Conservation (phyloP, 164 flowering plant species). For the Umbellularia californica region DNA sequence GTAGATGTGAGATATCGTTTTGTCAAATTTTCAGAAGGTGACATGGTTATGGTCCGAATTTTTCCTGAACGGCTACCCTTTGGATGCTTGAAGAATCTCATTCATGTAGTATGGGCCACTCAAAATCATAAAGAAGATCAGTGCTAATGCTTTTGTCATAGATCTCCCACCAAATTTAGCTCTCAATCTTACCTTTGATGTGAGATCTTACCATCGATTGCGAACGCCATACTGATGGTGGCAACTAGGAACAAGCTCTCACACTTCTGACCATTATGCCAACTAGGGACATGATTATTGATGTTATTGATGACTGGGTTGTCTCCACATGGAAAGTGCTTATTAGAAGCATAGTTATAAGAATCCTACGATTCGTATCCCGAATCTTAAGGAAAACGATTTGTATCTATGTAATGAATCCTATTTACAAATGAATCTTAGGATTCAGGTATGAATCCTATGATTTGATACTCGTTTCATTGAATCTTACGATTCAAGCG, state of each 20-base stretch:
- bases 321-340: not conserved
- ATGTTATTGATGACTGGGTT: not conserved
- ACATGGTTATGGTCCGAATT: not conserved
- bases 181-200: not conserved
- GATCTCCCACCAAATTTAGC: not conserved
- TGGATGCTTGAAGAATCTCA: not conserved
- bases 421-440: too few species aligned
- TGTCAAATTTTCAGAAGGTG: not conserved
- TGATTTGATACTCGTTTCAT: too few species aligned
- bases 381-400: too few species aligned
- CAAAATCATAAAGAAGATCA: not conserved
- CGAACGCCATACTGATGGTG: not conserved
- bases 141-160: not conserved
- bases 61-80: not conserved
- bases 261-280: constrained; percentile 1
- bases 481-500: too few species aligned
- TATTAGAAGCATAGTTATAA: not conserved
- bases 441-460: too few species aligned
- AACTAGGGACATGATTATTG: not conserved
- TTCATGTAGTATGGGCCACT: not conserved
- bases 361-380: too few species aligned
- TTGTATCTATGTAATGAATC: too few species aligned
- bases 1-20: not conserved
- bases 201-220: not conserved
- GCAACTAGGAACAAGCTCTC: not conserved